These are phyloP conservation scores for Aegilops speltoides DNA, from an alignment of 176 grass and related monocot species.

Conservation along the genomic window DNA sequence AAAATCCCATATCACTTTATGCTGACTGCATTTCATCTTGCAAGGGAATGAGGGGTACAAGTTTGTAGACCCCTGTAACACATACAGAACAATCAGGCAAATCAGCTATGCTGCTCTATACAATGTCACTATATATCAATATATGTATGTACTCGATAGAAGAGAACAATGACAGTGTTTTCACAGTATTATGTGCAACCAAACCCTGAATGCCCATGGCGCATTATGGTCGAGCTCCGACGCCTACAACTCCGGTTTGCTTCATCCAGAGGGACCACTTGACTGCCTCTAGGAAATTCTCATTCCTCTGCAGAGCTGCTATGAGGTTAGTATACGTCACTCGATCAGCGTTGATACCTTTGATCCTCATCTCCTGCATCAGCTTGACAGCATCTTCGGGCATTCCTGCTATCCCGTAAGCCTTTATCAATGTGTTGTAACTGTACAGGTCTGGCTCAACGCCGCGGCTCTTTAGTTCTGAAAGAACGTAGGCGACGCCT, in stretches of 20 bases:
- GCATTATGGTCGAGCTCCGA: constrained; percentile 22
- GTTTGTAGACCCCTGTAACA: not conserved
- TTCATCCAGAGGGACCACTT: constrained; percentile 97
- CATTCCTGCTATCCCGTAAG: constrained; percentile 79
- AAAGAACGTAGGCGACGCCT: constrained; percentile 62
- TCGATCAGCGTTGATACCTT: constrained; percentile 59
- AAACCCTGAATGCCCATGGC: constrained; percentile 8
- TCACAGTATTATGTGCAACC: not conserved
- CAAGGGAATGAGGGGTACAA: not conserved
- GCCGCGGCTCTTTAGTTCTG: constrained; percentile 61
- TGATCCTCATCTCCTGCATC: constrained; percentile 77
- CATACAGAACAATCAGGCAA: constrained; percentile 25
- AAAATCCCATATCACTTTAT: constrained; percentile 19
- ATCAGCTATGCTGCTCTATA: constrained; percentile 19
- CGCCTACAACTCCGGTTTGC: constrained; percentile 49
- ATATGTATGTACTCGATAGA: constrained; percentile 5
- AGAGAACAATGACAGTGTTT: not conserved
- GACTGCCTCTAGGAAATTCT: constrained; percentile 86
- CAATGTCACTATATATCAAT: constrained; percentile 3
- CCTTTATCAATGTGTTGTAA: constrained; percentile 91
- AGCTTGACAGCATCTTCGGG: constrained; percentile 71
- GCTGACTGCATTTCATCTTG: constrained; percentile 9
- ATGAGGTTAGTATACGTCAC: constrained; percentile 72
- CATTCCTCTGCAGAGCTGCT: constrained; percentile 74
- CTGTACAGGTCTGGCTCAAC: constrained; percentile 74